Conservation (phyloP, 768 basidiomycete species). For the Russula earlei region DNA sequence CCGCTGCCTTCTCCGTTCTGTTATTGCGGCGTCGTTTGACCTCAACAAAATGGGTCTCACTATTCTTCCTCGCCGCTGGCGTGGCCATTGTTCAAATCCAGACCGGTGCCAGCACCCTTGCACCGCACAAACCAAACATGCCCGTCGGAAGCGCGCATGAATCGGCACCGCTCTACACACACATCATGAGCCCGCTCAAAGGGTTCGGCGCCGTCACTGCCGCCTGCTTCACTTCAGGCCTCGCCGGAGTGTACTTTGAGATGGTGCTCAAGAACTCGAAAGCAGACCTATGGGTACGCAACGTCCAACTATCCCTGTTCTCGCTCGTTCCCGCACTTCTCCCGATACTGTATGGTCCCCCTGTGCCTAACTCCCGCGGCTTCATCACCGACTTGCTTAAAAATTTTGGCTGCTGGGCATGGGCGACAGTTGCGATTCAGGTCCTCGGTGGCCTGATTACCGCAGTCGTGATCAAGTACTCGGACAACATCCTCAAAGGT, state of each 20-base stretch:
- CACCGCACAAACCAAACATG: slow-evolving; percentile 25
- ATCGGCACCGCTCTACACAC: slow-evolving; percentile 45
- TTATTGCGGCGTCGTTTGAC: slow-evolving; percentile 70
- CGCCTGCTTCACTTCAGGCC: slow-evolving; percentile 83
- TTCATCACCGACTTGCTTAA: slow-evolving; percentile 57
- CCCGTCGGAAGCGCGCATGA: slow-evolving; percentile 64
- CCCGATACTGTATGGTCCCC: slow-evolving; percentile 56
- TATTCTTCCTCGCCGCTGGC: slow-evolving; percentile 83
- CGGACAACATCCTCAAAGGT: slow-evolving; percentile 93
- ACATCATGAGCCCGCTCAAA: slow-evolving; percentile 73
- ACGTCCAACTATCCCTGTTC: slow-evolving; percentile 82
- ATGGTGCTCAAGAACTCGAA: slow-evolving; percentile 82
- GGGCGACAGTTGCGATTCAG: slow-evolving; percentile 85
- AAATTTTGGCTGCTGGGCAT: slow-evolving; percentile 91
- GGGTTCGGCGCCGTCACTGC: slow-evolving; percentile 77
- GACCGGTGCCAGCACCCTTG: slow-evolving; percentile 34
- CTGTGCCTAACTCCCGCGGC: slow-evolving; percentile 35
- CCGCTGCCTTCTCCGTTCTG: slow-evolving; percentile 83
- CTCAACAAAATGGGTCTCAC: slow-evolving; percentile 73
- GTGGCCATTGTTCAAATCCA: slow-evolving; percentile 96
- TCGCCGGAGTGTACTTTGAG: slow-evolving; percentile 91
- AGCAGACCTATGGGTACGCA: slow-evolving; percentile 84
- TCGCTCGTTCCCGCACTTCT: slow-evolving; percentile 83
- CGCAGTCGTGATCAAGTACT: slow-evolving; percentile 94
- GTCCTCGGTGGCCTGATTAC: slow-evolving; percentile 91